A percentile compares a stretch with the other conserved stretches of the same genome.
phyloP scores from a whole-genome alignment of 805 yeast species.

The Ogataea parapolymorpha region DNA sequence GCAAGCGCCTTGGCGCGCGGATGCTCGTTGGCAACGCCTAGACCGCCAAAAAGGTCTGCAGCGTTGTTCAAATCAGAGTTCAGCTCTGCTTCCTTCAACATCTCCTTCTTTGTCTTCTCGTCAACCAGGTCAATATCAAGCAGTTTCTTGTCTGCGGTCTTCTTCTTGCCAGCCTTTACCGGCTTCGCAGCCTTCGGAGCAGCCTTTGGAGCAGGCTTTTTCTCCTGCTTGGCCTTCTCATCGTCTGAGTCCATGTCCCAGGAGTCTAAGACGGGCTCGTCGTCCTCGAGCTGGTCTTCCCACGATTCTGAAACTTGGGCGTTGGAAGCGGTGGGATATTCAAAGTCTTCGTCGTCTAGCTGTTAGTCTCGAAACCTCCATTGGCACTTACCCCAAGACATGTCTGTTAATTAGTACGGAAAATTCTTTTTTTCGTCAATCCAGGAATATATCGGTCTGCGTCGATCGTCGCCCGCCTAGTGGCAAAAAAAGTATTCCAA shows the following conservation, averaged over 20 bases:
- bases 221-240: conserved; percentile 38
- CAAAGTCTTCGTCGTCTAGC: conserved; percentile 86
- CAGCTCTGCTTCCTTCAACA: conserved; percentile 76
- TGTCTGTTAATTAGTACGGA: conserved; percentile 3
- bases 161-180: conserved; percentile 45
- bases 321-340: conserved; percentile 47
- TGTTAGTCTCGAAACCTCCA: conserved; percentile 3
- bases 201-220: conserved; percentile 27
- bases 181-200: conserved; percentile 37
- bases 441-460: conserved; percentile 8
- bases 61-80: conserved; percentile 89
- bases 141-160: conserved; percentile 37
- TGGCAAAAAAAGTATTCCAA: conserved; percentile 14
- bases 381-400: conserved; percentile 29
- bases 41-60: conserved; percentile 83
- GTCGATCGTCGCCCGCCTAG: conserved; percentile 14
- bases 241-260: conserved; percentile 88
- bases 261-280: conserved; percentile 75
- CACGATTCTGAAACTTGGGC: conserved; percentile 60
- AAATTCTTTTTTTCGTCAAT: conserved; percentile 2
- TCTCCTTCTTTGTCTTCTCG: conserved; percentile 66
- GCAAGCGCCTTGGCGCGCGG: conserved; percentile 44
- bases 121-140: conserved; percentile 68
- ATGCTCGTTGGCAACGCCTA: conserved; percentile 53
- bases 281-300: conserved; percentile 64